Evolutionary conservation across 352 stramenopile genomes (phyloP).

Genomic region (Blastocystis sp.): DNA sequence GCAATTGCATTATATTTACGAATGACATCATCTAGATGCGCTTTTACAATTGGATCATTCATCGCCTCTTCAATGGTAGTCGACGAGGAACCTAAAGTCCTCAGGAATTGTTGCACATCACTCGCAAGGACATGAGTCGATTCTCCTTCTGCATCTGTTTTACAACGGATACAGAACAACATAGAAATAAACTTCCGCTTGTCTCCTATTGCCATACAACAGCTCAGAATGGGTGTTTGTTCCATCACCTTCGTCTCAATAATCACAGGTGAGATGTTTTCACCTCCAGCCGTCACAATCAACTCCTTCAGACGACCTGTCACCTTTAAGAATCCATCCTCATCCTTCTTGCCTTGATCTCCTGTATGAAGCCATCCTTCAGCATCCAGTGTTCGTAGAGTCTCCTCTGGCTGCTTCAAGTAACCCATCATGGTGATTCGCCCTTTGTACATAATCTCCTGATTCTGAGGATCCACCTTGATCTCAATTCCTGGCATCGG

Average conservation of each 20-base stretch:
- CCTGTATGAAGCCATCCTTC: constrained; percentile 88
- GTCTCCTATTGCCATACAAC: constrained; percentile 87
- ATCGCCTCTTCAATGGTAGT: constrained; percentile 80
- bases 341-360: constrained; percentile 84
- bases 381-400: constrained; percentile 81
- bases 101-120: constrained; percentile 75
- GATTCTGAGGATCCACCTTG: constrained; percentile 71
- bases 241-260: constrained; percentile 87
- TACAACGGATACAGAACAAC: constrained; percentile 82
- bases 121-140: constrained; percentile 81
- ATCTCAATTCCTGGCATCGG: constrained; percentile 72
- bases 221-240: constrained; percentile 80
- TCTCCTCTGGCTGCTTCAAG: constrained; percentile 74
- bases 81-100: constrained; percentile 75
- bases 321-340: constrained; percentile 72
- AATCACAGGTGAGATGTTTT: constrained; percentile 87
- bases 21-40: constrained; percentile 79
- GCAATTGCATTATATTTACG: constrained; percentile 67
- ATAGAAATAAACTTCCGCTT: constrained; percentile 85
- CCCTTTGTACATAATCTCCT: constrained; percentile 74
- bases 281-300: constrained; percentile 85
- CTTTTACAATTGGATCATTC: constrained; percentile 75
- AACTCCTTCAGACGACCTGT: constrained; percentile 74
- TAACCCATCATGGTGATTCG: constrained; percentile 79
- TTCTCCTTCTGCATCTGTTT: constrained; percentile 78